These are phyloP conservation scores for Chloromonas sp. DNA, from an alignment of 163 green algal species.

Conservation along the genomic window DNA sequence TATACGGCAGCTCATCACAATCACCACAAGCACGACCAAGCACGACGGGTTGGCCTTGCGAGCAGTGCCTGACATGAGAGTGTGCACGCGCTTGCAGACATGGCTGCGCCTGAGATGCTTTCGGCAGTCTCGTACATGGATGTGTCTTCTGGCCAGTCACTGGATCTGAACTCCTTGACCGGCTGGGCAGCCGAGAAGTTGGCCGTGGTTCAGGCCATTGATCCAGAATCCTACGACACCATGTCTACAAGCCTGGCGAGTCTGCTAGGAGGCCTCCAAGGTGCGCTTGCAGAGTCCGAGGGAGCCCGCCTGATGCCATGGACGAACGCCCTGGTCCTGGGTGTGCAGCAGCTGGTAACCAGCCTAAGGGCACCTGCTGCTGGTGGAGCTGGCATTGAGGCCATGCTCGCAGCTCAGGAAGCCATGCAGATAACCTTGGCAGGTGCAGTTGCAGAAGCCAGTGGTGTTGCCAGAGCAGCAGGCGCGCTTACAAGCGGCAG, in stretches of 20 bases:
- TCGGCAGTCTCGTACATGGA: not conserved
- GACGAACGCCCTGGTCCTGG: conserved; percentile 41
- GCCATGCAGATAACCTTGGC: conserved; percentile 16
- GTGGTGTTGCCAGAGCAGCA: not conserved
- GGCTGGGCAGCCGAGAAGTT: conserved; percentile 22
- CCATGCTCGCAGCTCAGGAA: conserved; percentile 33
- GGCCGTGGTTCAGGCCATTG: conserved; percentile 17
- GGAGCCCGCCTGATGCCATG: not conserved
- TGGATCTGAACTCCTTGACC: not conserved
- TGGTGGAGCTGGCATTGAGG: conserved; percentile 13
- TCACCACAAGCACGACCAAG: not conserved
- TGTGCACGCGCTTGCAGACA: not conserved
- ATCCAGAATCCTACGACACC: conserved; percentile 26
- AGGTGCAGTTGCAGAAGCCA: not conserved
- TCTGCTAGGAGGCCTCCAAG: conserved; percentile 5
- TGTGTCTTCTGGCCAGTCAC: not conserved
- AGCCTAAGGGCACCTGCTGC: conserved; percentile 9
- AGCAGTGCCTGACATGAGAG: not conserved
- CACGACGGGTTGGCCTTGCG: not conserved
- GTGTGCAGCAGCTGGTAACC: conserved; percentile 40
- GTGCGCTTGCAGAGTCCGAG: not conserved
- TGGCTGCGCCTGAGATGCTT: not conserved
- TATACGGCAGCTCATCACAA: not conserved
- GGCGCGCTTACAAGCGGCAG: not conserved
- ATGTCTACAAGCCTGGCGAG: conserved; percentile 10